Evolutionary conservation across 2,329 filamentous ascomycete genomes (phyloP), one percentile per base, ranked within the genome.

Genomic region (Aspergillus sp.): DNA sequence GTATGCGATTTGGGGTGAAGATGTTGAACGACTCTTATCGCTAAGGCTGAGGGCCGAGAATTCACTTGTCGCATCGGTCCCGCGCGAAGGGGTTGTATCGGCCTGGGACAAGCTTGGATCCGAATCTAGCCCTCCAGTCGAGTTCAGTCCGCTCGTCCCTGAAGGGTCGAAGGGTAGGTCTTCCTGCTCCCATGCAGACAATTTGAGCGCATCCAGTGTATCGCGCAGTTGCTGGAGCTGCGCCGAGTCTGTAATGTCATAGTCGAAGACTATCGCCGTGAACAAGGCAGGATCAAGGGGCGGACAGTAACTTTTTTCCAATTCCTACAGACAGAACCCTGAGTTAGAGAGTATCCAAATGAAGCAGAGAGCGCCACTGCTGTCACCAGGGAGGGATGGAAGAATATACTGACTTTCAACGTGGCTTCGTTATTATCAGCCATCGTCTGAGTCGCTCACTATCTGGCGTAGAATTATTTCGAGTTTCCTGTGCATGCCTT

Each of bases 211-310:
- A n/a, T 89, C 80, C 1, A 97, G 79, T 0, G 83, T 80, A n/a
- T 77, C 70, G 31, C 83, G 82, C 3, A 87, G 85, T 9, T 79
- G 75, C 3, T 81, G 68, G 33, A 86, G 77, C 43, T 86, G 78
- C 1, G 75, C 71, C 0, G 81, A 66, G 21, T 85, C 73, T 3
- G 75, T 70, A 17, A 93, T 77, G 65, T 92, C 84, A 73, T 86
- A 90, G 68, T 98, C 93, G 52, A 79, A 84, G 5, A 86, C 79
- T 50, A 97, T 90, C 4, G 91, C 88, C 54, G 88, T 82, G 58
- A 97, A 84, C 12, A 93, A 82, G 0, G 90, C 84, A 63, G 91
- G 85, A 64, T 97, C 93, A 41, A 97, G 75, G 17, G 88, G 83
- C 23, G 89, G 84, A 69, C 87, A 87, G 68, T 91, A 93, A 62